Base-by-base conservation (phyloP, 768 basidiomycete genomes). In the Serendipita vermifera region DNA sequence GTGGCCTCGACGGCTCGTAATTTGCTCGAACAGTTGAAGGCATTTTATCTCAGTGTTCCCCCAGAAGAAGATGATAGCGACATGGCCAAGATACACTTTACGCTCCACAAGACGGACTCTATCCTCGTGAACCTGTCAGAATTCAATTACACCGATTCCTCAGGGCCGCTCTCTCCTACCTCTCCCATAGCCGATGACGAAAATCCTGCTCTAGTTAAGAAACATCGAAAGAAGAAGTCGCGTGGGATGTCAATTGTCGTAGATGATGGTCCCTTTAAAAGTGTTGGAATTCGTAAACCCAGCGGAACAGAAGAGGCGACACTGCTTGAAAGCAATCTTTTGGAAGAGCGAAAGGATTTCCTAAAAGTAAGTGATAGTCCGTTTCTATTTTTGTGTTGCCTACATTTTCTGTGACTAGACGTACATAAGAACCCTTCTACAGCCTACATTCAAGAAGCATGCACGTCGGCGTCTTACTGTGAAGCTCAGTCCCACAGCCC, bases 191-290 rank as follows among this genome's bases (percentile, higher is more conserved):
- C 9, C 9, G 35, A 9, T 9, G 35, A 36, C 9, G n/a, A 9
- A 9, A n/a, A 36, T n/a, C 35, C 35, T 9, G 9, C n/a, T n/a
- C n/a, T 36, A 9, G n/a, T 36, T n/a, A 36, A 36, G n/a, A 36
- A 36, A n/a, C 35, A 36, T n/a, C 35, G n/a, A n/a, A 36, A 36
- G 35, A 36, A 36, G 35, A 36, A n/a, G n/a, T 36, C 35, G n/a
- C 9, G 35, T 9, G 35, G 35, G 9, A 9, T 9, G 35, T 36
- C 35, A n/a, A 9, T 36, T 9, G 17, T 57, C 5, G 38, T 71
- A 9, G 64, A 76, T 35, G 26, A 36, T 7, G 56, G 61, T 4
- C 64, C 63, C 0, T 71, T 75, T 41, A 61, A 60, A 3, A 65
- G 57, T 27, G 61, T 74, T 17, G 64, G 64, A 1, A 26, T 58